Evolutionary conservation across 2,329 filamentous ascomycete genomes (phyloP).

Genomic region (Truncatella angustata): DNA sequence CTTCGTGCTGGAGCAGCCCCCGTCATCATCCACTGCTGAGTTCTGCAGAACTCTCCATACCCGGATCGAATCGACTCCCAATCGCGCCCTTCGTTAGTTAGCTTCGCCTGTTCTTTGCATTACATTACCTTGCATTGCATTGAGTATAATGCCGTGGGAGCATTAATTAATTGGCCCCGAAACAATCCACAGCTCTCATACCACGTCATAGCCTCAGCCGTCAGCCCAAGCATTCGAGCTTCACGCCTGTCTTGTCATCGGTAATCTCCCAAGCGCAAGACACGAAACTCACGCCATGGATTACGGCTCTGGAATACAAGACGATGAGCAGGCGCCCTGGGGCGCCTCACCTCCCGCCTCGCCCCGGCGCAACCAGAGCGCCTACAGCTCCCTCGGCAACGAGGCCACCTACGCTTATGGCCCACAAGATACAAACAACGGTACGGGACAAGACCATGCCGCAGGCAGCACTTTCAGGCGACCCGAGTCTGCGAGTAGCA

Average conservation of each 20-base stretch:
- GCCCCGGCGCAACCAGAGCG: slow-evolving; percentile 43
- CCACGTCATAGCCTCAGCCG: slow-evolving; percentile 9
- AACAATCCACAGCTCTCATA: not conserved
- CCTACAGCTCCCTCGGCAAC: slow-evolving; percentile 39
- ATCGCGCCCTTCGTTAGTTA: no score
- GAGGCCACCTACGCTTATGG: slow-evolving; percentile 45
- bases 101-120: no score
- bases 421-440: slow-evolving; percentile 41
- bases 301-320: slow-evolving; percentile 55
- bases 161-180: slow-evolving; percentile 3
- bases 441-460: slow-evolving; percentile 36
- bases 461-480: slow-evolving; percentile 39
- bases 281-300: slow-evolving; percentile 43
- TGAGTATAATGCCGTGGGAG: slow-evolving; percentile 1
- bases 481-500: slow-evolving; percentile 46
- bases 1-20: not conserved
- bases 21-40: not conserved
- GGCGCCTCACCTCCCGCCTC: slow-evolving; percentile 52
- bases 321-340: slow-evolving; percentile 57
- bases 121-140: no score
- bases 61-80: no score
- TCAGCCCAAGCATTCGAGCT: not conserved
- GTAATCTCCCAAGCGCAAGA: not conserved
- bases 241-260: not conserved
- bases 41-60: not conserved